Base-by-base conservation (phyloP, 2,329 filamentous ascomycete genomes). In the Capronia epimyces region DNA sequence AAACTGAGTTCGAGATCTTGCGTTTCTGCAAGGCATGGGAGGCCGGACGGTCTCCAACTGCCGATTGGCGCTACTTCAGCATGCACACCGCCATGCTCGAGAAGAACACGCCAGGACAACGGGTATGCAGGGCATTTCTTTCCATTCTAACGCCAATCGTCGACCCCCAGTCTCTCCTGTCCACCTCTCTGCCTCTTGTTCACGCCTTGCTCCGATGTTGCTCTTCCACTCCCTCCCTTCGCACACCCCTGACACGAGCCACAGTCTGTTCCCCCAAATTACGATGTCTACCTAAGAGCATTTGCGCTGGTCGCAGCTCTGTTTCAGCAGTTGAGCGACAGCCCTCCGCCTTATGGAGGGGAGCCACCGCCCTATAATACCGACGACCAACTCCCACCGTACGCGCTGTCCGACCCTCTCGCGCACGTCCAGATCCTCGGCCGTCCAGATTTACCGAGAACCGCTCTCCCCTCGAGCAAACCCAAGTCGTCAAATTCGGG, bases 381-480 rank as follows among this genome's bases (percentile, higher is more conserved):
- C 39, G 69, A 53, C 48, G 72, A 76, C 46, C 65, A 21, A 72
- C 72, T 31, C 72, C 71, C 24, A 69, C 72, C 55, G 74, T 75
- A 61, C 72, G 71, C 41, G 59, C 56, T 51, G 70, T 36, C 67
- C 45, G 67, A 71, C 57, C 65, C 67, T 43, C 60, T 70, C 27
- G 71, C 70, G 43, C 60, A 49, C 7, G 25, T 47, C 15, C 50
- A 66, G 48, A 56, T 36, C 21, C 34, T 39, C 21, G 21, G 16
- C 47, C 22, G 21, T 8, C 21, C 46, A 40, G 45, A 47, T 12
- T 25, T 42, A 8, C 41, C 29, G 34, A 29, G 21, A n/a, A 18
- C 5, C 20, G 15, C 43, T n/a, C n/a, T 46, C 3, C 15, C 25
- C 13, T 20, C 9, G 4, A 20, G 9, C 13, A 40, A 16, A 10